These are phyloP conservation scores for Venturia effusa DNA, from an alignment of 2,329 filamentous ascomycete genomes.

Conservation along the genomic window DNA sequence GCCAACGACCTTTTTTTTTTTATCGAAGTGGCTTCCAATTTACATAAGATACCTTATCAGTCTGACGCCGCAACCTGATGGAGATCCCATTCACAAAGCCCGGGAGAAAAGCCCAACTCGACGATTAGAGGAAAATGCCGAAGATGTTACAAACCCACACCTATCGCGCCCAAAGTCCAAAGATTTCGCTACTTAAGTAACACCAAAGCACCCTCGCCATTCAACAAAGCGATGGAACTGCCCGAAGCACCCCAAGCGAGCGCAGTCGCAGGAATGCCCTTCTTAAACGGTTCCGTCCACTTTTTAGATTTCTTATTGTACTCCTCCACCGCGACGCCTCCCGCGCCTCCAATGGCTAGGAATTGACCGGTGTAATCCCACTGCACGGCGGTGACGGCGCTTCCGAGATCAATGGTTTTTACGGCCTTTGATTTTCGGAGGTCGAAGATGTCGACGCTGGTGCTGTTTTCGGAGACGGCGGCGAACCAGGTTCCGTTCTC, in stretches of 20 bases:
- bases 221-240: not conserved
- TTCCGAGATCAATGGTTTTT: conserved; percentile 79
- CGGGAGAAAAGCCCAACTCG: too few relatives aligned
- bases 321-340: conserved; percentile 77
- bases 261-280: conserved; percentile 59
- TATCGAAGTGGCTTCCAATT: too few relatives aligned
- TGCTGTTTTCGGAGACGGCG: conserved; percentile 65
- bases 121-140: too few relatives aligned
- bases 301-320: conserved; percentile 78
- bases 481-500: conserved; percentile 97
- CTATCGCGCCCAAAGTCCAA: not conserved
- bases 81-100: too few relatives aligned
- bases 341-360: conserved; percentile 68
- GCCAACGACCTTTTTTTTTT: too few relatives aligned
- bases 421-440: conserved; percentile 62
- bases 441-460: conserved; percentile 78
- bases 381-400: conserved; percentile 60
- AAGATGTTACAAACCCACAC: not conserved
- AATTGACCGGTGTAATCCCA: conserved; percentile 98
- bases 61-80: too few relatives aligned
- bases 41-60: too few relatives aligned
- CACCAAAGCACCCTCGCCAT: not conserved
- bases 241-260: conserved; percentile 57
- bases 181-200: not conserved
- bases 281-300: conserved; percentile 79